Conservation (phyloP, 768 basidiomycete genomes). For the Suillus luteus region DNA sequence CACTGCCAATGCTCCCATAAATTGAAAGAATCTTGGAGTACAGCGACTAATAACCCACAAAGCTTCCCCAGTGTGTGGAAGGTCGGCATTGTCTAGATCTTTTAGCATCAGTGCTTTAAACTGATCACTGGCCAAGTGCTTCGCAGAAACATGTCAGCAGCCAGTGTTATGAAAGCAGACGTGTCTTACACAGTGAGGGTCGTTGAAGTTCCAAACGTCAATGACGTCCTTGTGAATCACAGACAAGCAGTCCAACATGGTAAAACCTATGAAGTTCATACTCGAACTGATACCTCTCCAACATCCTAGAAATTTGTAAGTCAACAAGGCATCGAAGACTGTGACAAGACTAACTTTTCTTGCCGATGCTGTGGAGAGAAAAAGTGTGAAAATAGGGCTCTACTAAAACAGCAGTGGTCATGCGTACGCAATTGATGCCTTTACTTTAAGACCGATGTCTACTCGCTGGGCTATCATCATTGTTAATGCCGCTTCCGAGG, state of each 20-base stretch:
- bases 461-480: constrained; percentile 14
- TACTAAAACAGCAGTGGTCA: neutral
- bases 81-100: constrained; percentile 8
- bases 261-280: constrained; percentile 13
- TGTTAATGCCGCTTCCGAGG: constrained; percentile 12
- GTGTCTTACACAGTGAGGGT: constrained; percentile 12
- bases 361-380: constrained; percentile 4
- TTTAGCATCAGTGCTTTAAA: constrained; percentile 11
- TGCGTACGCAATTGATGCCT: constrained; percentile 11
- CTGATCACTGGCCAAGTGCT: constrained; percentile 14
- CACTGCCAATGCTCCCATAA: neutral
- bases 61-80: neutral
- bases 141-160: neutral
- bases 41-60: constrained; percentile 2
- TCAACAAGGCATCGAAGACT: neutral
- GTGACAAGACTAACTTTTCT: constrained; percentile 12
- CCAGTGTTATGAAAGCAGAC: neutral
- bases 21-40: neutral
- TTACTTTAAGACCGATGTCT: constrained; percentile 11
- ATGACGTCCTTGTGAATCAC: constrained; percentile 24
- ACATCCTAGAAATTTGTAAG: constrained; percentile 16
- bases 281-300: constrained; percentile 19
- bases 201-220: constrained; percentile 22
- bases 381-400: neutral
- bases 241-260: constrained; percentile 16